Evolutionary conservation across 768 basidiomycete genomes (phyloP).

Genomic region (Lactarius akahatsu): DNA sequence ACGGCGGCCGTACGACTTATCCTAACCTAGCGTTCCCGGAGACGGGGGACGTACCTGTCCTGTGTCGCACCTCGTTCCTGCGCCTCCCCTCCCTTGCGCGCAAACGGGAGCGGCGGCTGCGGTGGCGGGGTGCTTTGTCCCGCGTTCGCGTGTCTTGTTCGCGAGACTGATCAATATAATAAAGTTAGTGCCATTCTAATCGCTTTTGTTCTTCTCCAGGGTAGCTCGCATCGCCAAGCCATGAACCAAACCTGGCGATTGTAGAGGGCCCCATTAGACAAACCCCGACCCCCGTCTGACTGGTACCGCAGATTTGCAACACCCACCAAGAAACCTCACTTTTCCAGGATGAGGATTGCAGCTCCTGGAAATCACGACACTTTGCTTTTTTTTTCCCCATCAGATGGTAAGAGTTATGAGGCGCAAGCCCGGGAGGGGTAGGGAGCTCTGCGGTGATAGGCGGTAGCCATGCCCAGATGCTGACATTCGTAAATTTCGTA

Average conservation of each 20-base stretch:
- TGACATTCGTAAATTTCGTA: conserved; percentile 38
- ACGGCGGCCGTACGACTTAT: background rate
- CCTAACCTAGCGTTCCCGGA: conserved; percentile 20
- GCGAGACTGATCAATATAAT: conserved; percentile 51
- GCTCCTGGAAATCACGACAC: conserved; percentile 42
- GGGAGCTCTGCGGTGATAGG: conserved; percentile 15
- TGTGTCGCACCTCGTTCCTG: too few species aligned
- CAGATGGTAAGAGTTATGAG: conserved; percentile 48
- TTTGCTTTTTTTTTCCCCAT: conserved; percentile 40
- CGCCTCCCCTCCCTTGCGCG: too few species aligned
- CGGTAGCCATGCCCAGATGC: conserved; percentile 40
- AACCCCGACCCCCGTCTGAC: conserved; percentile 5
- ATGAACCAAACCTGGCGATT: conserved; percentile 70
- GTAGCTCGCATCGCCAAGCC: conserved; percentile 59
- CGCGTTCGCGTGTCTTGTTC: too few species aligned
- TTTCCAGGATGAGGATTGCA: conserved; percentile 45
- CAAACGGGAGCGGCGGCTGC: too few species aligned
- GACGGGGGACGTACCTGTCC: too few species aligned
- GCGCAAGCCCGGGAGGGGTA: conserved; percentile 45
- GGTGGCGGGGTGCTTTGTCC: too few species aligned
- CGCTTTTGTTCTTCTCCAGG: conserved; percentile 71
- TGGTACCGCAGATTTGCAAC: conserved; percentile 43
- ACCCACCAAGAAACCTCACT: conserved; percentile 38
- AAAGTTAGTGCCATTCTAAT: conserved; percentile 68
- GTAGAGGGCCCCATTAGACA: conserved; percentile 38